Evolutionary conservation across 2,329 filamentous ascomycete genomes (phyloP).

Genomic region (Exophiala dermatitidis): DNA sequence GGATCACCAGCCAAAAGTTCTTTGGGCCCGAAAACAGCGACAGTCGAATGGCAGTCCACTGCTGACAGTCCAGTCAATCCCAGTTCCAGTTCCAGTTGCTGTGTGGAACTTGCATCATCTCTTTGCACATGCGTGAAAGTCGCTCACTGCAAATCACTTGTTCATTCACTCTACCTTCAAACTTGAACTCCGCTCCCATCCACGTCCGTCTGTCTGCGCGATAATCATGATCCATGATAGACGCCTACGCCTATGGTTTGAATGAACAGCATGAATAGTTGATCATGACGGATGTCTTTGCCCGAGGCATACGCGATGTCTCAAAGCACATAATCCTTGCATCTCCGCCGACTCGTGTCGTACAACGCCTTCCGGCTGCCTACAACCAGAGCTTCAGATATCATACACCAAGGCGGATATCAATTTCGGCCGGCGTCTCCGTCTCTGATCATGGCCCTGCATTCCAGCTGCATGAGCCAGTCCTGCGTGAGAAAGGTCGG

Average conservation of each 20-base stretch:
- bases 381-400: conserved; percentile 21
- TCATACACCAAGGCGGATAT: conserved; percentile 25
- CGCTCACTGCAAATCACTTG: too few relatives aligned
- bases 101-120: conserved; percentile 9
- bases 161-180: too few relatives aligned
- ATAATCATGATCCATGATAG: background rate
- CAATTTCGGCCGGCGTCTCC: background rate
- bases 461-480: background rate
- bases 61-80: too few relatives aligned
- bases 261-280: conserved; percentile 10
- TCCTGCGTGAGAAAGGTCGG: background rate
- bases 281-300: conserved; percentile 20
- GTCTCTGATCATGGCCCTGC: background rate
- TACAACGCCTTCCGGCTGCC: conserved; percentile 10
- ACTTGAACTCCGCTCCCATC: too few relatives aligned
- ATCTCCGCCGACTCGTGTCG: conserved; percentile 11
- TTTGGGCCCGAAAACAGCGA: background rate
- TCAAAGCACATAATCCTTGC: conserved; percentile 12
- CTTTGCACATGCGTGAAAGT: conserved; percentile 11
- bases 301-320: conserved; percentile 22
- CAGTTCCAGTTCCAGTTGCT: too few relatives aligned
- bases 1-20: background rate
- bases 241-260: background rate
- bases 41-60: too few relatives aligned
- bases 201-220: too few relatives aligned